These are phyloP conservation scores for Penicillium canescens DNA, from an alignment of 495 filamentous ascomycete genomes.

Conservation along the genomic window DNA sequence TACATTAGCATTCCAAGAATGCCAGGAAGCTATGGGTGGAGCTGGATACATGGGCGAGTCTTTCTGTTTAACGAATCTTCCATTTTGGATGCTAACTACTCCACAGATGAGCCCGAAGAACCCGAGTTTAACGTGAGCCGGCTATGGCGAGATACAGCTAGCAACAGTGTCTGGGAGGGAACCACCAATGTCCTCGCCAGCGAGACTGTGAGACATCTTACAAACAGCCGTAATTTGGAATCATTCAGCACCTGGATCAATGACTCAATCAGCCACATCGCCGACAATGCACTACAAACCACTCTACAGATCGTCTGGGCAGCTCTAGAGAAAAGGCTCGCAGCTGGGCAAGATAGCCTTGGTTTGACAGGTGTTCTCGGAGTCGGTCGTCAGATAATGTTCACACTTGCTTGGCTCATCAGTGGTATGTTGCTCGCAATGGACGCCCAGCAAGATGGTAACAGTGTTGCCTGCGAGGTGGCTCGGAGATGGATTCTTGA, in stretches of 20 bases:
- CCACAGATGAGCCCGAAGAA: conserved; percentile 27
- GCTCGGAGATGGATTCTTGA: conserved; percentile 34
- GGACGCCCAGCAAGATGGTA: conserved; percentile 32
- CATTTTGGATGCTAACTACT: neutral
- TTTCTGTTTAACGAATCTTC: neutral
- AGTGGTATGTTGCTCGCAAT: conserved; percentile 27
- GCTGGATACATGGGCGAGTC: conserved; percentile 64
- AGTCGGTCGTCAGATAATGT: conserved; percentile 33
- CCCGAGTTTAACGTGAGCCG: conserved; percentile 60
- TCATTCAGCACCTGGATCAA: conserved; percentile 37
- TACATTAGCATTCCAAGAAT: conserved; percentile 56
- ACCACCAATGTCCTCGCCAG: conserved; percentile 67
- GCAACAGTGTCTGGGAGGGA: conserved; percentile 71
- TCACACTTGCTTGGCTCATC: conserved; percentile 37
- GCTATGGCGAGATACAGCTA: conserved; percentile 62
- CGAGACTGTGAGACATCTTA: conserved; percentile 57
- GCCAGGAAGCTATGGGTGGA: conserved; percentile 69
- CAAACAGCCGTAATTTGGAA: conserved; percentile 37
- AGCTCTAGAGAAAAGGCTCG: conserved; percentile 4
- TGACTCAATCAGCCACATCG: conserved; percentile 25
- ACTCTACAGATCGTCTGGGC: conserved; percentile 17
- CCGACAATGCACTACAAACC: conserved; percentile 1
- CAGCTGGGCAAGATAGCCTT: conserved; percentile 1
- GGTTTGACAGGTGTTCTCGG: conserved; percentile 12
- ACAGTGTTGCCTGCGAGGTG: conserved; percentile 29